phyloP scores from a whole-genome alignment of 306 rosid genomes.

The Glycine tomentella region DNA sequence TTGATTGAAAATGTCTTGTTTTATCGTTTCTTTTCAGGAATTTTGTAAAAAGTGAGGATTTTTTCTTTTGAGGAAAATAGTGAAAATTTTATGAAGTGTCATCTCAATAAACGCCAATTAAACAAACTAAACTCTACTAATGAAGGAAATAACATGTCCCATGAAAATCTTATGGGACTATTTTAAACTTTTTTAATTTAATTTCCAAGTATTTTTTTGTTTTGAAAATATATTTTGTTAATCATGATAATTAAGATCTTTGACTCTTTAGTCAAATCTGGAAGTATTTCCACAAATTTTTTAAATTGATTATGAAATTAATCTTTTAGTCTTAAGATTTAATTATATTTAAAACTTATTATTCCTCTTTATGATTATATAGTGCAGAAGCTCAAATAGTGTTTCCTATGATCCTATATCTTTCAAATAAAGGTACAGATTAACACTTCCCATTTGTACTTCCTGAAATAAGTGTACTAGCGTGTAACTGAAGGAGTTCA shows the following conservation, averaged over 20 bases:
- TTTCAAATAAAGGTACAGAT: not conserved
- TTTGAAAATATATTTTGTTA: not conserved
- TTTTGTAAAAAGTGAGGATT: not conserved
- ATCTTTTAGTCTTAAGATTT: too few species aligned
- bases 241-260: not conserved
- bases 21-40: not conserved
- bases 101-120: not conserved
- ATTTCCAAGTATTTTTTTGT: too few species aligned
- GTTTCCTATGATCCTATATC: too few species aligned
- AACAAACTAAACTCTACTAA: not conserved
- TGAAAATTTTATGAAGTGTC: not conserved
- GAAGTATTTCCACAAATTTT: too few species aligned
- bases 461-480: not conserved
- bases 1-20: not conserved
- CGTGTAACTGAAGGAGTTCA: slow-evolving; percentile 15
- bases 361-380: too few species aligned
- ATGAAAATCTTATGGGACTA: not conserved
- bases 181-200: not conserved
- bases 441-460: not conserved
- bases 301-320: too few species aligned
- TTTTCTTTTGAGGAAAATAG: too few species aligned
- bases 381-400: not conserved
- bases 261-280: too few species aligned
- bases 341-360: too few species aligned
- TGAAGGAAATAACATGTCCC: not conserved